Evolutionary conservation across 2,329 filamentous ascomycete genomes (phyloP), one percentile per base, ranked within the genome.

Genomic region (Zelopaecilomyces penicillatus): DNA sequence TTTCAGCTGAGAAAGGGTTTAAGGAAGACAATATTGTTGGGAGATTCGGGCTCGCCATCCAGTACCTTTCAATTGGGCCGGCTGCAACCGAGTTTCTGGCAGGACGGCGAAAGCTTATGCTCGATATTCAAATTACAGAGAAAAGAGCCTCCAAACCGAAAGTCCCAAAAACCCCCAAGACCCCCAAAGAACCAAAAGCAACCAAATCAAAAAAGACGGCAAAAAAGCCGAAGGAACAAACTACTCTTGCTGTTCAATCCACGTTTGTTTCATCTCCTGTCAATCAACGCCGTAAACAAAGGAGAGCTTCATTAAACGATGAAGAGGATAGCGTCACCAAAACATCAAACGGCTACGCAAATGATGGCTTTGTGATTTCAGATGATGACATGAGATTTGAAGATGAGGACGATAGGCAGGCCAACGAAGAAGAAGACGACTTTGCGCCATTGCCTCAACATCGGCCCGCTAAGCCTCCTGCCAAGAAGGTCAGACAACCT

Each of bases 1-100:
- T 98, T 7, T 68, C 87, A 6, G 76, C 76, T 5, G 85, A 94
- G 56, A 82, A 83, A 37, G 87, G 82, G 5, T 67, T 98, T 28
- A 64, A 62, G 10, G 88, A 96, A 64, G 68, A 82, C 31, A 86
- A 87, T 57, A 55, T 64, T 9, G 63, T 66, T 34, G 61, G 60
- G 30, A 61, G 55, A n/a, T 58, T 66, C 45, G 78, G 78, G 4
- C 90, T 95, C 59, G 77, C 87, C 1, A 77, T 80, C 43, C 80
- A 85, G 52, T 95, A 96, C 59, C 71, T 89, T 39, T 66, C 70
- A 47, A 54, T 72, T 28, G 74, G 73, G 19, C 58, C 58, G 12
- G 58, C 57, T 10, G 69, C 73, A 4, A 50, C 57, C 8, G 50
- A 59, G 5, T 80, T 76, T 48, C 53, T 77, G 11, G 54, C 50